These are phyloP conservation scores for Beauveria scarabaeidicola DNA, from an alignment of 2,329 filamentous ascomycete species.

Conservation along the genomic window DNA sequence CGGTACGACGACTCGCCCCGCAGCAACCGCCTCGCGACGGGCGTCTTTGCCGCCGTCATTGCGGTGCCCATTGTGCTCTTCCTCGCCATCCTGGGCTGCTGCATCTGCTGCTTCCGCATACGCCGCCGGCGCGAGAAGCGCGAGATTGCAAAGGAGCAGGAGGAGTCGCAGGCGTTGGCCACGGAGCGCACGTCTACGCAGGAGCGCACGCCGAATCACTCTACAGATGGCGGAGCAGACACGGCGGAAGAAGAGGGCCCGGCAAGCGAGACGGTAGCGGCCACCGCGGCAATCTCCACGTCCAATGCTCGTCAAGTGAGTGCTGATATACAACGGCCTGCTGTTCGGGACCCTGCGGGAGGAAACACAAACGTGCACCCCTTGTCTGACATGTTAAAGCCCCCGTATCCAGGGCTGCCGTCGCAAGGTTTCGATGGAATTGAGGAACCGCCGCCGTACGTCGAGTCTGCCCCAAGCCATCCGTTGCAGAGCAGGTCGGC, in stretches of 20 bases:
- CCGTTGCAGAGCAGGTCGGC: neutral
- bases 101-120: constrained; percentile 8
- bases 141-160: constrained; percentile 6
- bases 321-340: neutral
- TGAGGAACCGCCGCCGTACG: constrained; percentile 6
- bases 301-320: neutral
- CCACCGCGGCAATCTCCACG: neutral
- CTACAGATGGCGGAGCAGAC: neutral
- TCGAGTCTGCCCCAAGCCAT: neutral
- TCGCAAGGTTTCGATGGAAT: neutral
- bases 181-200: neutral
- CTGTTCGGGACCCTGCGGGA: neutral
- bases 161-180: neutral
- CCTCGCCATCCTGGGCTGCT: constrained; percentile 1
- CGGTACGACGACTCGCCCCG: neutral
- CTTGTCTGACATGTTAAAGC: neutral
- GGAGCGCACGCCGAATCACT: neutral
- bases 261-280: neutral
- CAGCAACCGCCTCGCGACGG: neutral
- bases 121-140: constrained; percentile 4
- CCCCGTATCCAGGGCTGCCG: constrained; percentile 2
- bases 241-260: neutral
- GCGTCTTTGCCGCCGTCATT: neutral
- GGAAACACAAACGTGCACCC: neutral
- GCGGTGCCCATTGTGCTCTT: constrained; percentile 7